phyloP scores from a whole-genome alignment of 768 basidiomycete species.

The Russula brevipes region DNA sequence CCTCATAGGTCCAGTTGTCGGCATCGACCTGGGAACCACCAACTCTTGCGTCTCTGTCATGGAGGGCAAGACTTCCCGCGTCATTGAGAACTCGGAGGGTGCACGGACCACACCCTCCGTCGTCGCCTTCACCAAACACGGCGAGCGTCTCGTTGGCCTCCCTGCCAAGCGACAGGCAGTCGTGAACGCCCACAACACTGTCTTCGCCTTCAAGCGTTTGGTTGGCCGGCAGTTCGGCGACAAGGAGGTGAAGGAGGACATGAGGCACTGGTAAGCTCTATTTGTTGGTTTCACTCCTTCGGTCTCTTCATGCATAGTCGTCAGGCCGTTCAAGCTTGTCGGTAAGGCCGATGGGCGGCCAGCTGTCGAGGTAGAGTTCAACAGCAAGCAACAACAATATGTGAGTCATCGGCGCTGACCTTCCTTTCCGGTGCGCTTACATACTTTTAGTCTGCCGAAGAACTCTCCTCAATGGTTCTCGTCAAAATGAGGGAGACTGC shows the following conservation, averaged over 20 bases:
- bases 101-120: slow-evolving; percentile 97
- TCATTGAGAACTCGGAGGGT: slow-evolving; percentile 97
- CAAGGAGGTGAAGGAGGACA: slow-evolving; percentile 89
- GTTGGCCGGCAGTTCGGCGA: slow-evolving; percentile 93
- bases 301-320: background rate
- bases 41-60: slow-evolving; percentile 91
- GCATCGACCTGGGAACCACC: slow-evolving; percentile 95
- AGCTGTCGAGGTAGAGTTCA: slow-evolving; percentile 79
- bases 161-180: slow-evolving; percentile 97
- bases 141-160: slow-evolving; percentile 91
- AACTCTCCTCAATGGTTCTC: slow-evolving; percentile 83
- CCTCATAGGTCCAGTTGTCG: slow-evolving; percentile 72
- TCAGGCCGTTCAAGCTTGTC: slow-evolving; percentile 78
- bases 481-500: slow-evolving; percentile 96
- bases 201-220: slow-evolving; percentile 90
- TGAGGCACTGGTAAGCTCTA: slow-evolving; percentile 65
- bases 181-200: slow-evolving; percentile 91
- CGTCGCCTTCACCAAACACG: slow-evolving; percentile 97
- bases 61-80: slow-evolving; percentile 92
- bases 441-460: slow-evolving; percentile 65
- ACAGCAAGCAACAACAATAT: slow-evolving; percentile 74
- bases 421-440: background rate
- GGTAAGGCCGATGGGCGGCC: slow-evolving; percentile 68
- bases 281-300: background rate
- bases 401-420: slow-evolving; percentile 42